A percentile compares a stretch with the other conserved stretches of the same genome.
Conservation (phyloP, 2,329 filamentous ascomycete species). For the Phoma sp. region DNA sequence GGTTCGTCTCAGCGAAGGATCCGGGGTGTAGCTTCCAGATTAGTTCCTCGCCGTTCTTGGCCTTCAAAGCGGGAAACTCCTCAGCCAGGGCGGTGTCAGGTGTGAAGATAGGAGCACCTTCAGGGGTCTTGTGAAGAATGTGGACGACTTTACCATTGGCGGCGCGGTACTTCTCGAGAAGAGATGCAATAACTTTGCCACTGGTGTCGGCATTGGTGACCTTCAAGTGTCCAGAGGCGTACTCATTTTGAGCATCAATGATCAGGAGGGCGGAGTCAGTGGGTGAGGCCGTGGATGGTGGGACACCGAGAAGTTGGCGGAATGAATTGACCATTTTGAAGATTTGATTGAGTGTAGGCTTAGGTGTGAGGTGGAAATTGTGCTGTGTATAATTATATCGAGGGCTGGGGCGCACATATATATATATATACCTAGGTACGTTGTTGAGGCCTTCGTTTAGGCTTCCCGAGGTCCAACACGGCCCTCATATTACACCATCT, state of each 20-base stretch:
- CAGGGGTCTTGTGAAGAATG: constrained; percentile 64
- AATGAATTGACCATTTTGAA: constrained; percentile 45
- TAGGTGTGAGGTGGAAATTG: neutral
- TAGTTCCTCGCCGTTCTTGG: constrained; percentile 60
- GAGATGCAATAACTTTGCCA: constrained; percentile 61
- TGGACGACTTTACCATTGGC: constrained; percentile 64
- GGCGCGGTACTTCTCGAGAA: constrained; percentile 66
- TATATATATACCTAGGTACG: too few relatives aligned
- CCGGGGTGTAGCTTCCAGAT: constrained; percentile 65
- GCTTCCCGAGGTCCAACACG: neutral
- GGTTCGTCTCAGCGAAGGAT: constrained; percentile 65
- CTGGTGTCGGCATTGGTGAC: constrained; percentile 61
- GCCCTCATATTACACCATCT: neutral
- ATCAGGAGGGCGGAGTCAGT: constrained; percentile 68
- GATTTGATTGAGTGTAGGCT: neutral
- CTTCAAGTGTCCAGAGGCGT: constrained; percentile 63
- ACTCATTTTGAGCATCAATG: constrained; percentile 76
- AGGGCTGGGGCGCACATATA: too few relatives aligned
- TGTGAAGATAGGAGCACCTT: constrained; percentile 70
- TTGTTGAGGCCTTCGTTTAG: too few relatives aligned
- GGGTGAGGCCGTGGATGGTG: constrained; percentile 62
- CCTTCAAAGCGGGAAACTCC: constrained; percentile 65
- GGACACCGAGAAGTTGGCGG: constrained; percentile 61
- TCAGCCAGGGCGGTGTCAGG: constrained; percentile 64
- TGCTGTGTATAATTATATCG: too few relatives aligned